A percentile compares a stretch with the other conserved stretches of the same genome.
Conservation (phyloP, 2,329 filamentous ascomycete genomes). For the Aspergillus texensis region DNA sequence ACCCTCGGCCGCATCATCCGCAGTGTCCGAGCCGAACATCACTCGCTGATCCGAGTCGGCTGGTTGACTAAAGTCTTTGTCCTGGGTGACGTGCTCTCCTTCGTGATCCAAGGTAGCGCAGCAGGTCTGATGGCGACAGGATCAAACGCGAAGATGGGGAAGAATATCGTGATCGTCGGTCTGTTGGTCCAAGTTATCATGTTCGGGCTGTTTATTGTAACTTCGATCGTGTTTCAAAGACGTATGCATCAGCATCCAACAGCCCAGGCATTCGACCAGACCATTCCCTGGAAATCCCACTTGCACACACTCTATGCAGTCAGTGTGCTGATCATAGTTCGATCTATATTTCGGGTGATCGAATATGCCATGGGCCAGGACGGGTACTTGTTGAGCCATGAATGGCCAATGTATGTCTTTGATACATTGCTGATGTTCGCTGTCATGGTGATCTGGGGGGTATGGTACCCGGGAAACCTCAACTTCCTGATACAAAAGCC, state of each 20-base stretch:
- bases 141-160: neutral
- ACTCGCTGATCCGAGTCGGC: constrained; percentile 45
- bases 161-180: constrained; percentile 23
- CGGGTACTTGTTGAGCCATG: constrained; percentile 45
- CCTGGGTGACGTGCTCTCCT: constrained; percentile 51
- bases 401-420: constrained; percentile 50
- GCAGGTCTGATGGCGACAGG: constrained; percentile 24
- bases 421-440: constrained; percentile 43
- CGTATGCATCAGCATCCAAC: constrained; percentile 22
- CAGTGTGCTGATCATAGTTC: constrained; percentile 41
- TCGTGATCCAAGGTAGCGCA: constrained; percentile 46
- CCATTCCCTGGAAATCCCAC: constrained; percentile 16
- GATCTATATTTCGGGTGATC: constrained; percentile 52
- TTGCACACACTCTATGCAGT: constrained; percentile 24
- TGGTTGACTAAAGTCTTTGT: constrained; percentile 55
- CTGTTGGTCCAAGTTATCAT: constrained; percentile 29
- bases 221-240: constrained; percentile 22
- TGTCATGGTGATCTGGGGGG: constrained; percentile 20
- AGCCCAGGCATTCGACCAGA: constrained; percentile 7
- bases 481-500: neutral
- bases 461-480: constrained; percentile 3
- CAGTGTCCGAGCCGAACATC: constrained; percentile 43
- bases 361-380: constrained; percentile 51
- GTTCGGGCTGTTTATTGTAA: constrained; percentile 28
- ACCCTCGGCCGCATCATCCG: constrained; percentile 50